Evolutionary conservation across 202 grass and related monocot genomes (phyloP).

Genomic region (Panicum hallii): DNA sequence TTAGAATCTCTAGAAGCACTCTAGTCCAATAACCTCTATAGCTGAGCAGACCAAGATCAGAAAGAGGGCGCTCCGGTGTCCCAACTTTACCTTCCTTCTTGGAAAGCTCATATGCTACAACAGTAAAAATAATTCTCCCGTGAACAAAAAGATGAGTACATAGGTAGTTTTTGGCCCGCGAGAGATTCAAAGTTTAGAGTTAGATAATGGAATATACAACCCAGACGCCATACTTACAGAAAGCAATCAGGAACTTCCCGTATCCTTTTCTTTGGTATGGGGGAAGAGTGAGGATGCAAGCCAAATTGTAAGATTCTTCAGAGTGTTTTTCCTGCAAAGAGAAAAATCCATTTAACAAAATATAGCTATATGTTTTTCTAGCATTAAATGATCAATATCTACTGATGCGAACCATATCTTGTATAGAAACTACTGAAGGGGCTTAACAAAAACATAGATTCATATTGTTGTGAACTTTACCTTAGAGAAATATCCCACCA

Average conservation of each 20-base stretch:
- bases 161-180: constrained; percentile 2
- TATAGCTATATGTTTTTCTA: constrained; percentile 1
- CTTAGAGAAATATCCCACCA: constrained; percentile 99
- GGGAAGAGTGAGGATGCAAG: constrained; percentile 97
- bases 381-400: constrained; percentile 24
- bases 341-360: constrained; percentile 42
- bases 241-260: constrained; percentile 96
- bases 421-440: constrained; percentile 26
- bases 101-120: constrained; percentile 96
- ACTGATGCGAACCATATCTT: constrained; percentile 21
- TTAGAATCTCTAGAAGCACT: constrained; percentile 95
- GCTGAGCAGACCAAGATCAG: constrained; percentile 94
- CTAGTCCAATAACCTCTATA: constrained; percentile 99
- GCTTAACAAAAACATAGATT: constrained; percentile 22
- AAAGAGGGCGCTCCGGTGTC: constrained; percentile 95
- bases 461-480: constrained; percentile 48
- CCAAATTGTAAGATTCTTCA: constrained; percentile 98
- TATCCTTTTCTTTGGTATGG: constrained; percentile 99
- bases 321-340: constrained; percentile 94
- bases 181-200: constrained; percentile 19
- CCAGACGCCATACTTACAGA: constrained; percentile 69
- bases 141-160: constrained; percentile 31
- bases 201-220: constrained; percentile 16
- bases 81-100: constrained; percentile 99
- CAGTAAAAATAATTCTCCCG: background rate